Evolutionary conservation across 106 monocot species (phyloP).

Genomic region (Dendrobium catenatum): DNA sequence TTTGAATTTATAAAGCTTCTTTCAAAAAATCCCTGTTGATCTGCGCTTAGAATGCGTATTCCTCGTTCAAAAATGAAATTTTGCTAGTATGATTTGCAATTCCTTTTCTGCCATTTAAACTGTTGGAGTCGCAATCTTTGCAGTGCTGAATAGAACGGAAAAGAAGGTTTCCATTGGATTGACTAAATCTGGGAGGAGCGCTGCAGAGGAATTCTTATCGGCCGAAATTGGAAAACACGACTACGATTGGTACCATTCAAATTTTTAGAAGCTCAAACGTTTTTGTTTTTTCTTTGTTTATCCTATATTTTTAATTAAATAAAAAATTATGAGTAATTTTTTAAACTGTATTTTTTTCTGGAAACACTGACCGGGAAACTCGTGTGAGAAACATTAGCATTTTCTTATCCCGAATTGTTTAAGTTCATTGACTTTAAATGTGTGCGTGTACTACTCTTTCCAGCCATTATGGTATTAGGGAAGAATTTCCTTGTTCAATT

Average conservation of each 20-base stretch:
- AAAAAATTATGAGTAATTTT: background rate
- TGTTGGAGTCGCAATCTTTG: background rate
- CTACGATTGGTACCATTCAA: constrained; percentile 23
- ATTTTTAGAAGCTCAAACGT: background rate
- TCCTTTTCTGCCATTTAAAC: background rate
- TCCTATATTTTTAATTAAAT: background rate
- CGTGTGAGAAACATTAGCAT: background rate
- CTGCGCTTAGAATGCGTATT: background rate
- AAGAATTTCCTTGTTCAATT: background rate
- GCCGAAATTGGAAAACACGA: constrained; percentile 24
- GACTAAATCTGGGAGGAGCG: constrained; percentile 3
- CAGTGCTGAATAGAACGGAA: constrained; percentile 2
- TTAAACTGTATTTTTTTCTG: background rate
- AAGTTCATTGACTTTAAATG: too few relatives aligned
- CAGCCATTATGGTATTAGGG: background rate
- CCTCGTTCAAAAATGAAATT: background rate
- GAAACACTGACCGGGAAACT: background rate
- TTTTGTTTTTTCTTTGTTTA: background rate
- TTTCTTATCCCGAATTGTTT: too few relatives aligned
- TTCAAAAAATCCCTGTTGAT: background rate
- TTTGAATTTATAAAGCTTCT: background rate
- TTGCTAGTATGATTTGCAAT: background rate
- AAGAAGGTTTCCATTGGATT: background rate
- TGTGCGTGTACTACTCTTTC: background rate
- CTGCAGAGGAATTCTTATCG: constrained; percentile 17